phyloP scores from a whole-genome alignment of 441 rosid species.

The Dalechampia spathulata region DNA sequence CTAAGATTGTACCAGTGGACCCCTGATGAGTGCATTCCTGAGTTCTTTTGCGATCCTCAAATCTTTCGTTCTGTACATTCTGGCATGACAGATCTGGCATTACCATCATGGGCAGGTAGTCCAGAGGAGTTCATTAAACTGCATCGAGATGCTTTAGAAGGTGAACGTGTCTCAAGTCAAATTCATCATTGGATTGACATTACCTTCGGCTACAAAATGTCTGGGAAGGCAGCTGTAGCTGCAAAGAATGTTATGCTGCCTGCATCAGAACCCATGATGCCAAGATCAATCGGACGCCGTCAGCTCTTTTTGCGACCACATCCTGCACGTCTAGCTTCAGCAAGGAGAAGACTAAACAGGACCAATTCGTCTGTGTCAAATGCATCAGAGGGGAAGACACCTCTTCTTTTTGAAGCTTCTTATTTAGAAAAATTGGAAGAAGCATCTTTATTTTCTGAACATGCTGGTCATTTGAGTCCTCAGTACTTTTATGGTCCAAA shows the following conservation, averaged over 20 bases:
- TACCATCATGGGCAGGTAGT: conserved; percentile 78
- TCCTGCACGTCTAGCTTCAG: conserved; percentile 48
- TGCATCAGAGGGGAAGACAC: conserved; percentile 32
- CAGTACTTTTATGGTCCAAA: conserved; percentile 31
- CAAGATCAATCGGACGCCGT: conserved; percentile 78
- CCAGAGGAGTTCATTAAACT: conserved; percentile 79
- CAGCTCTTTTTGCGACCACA: conserved; percentile 80
- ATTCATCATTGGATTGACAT: conserved; percentile 94
- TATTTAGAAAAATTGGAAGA: conserved; percentile 65
- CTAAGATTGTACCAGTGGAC: conserved; percentile 97
- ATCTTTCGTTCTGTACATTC: conserved; percentile 69
- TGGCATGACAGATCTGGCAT: conserved; percentile 89
- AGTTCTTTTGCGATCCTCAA: conserved; percentile 77
- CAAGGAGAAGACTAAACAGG: conserved; percentile 23
- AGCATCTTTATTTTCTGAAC: conserved; percentile 65
- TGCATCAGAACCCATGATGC: conserved; percentile 63
- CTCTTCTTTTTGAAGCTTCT: conserved; percentile 42
- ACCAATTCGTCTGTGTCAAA: conserved; percentile 27
- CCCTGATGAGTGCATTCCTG: conserved; percentile 98
- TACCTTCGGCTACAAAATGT: conserved; percentile 90
- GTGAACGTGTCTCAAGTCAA: conserved; percentile 60
- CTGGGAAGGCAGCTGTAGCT: conserved; percentile 77
- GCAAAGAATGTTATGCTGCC: conserved; percentile 95
- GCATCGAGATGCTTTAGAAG: conserved; percentile 89
- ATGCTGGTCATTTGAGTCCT: conserved; percentile 65